Evolutionary conservation across 2,329 filamentous ascomycete species (phyloP).

Genomic region (Penicillium sp.): DNA sequence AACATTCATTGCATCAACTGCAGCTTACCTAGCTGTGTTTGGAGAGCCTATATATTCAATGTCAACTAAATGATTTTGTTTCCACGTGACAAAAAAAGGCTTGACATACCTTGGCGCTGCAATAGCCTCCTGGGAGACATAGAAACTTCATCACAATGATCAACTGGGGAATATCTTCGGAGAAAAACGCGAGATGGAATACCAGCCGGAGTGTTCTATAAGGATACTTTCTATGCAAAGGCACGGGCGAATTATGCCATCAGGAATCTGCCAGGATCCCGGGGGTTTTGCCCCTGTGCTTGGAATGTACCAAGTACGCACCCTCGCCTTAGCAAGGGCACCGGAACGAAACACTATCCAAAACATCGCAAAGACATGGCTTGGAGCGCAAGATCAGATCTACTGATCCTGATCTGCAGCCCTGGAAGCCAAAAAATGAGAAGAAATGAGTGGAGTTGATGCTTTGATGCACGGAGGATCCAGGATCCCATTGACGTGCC

Average conservation of each 20-base stretch:
- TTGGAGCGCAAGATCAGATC: neutral
- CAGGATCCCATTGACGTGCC: neutral
- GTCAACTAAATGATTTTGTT: neutral
- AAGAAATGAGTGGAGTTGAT: neutral
- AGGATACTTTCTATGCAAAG: neutral
- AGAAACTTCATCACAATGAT: conserved; percentile 23
- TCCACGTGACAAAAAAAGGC: neutral
- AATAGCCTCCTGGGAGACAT: conserved; percentile 23
- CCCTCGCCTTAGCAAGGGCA: conserved; percentile 27
- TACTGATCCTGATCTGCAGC: conserved; percentile 4
- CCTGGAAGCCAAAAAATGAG: neutral
- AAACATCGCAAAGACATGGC: neutral
- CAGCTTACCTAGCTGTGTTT: conserved; percentile 21
- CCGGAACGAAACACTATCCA: neutral
- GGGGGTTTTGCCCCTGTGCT: conserved; percentile 12
- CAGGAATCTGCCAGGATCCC: conserved; percentile 12
- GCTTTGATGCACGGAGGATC: conserved; percentile 3
- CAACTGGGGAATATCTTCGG: neutral
- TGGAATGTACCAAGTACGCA: conserved; percentile 19
- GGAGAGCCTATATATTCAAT: conserved; percentile 12
- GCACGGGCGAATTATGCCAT: neutral
- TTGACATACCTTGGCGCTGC: conserved; percentile 21
- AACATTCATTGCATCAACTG: neutral
- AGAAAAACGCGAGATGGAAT: neutral
- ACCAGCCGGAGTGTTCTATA: conserved; percentile 3